These are phyloP conservation scores for Epichloe coenophiala DNA, from an alignment of 2,329 filamentous ascomycete genomes.

Conservation along the genomic window DNA sequence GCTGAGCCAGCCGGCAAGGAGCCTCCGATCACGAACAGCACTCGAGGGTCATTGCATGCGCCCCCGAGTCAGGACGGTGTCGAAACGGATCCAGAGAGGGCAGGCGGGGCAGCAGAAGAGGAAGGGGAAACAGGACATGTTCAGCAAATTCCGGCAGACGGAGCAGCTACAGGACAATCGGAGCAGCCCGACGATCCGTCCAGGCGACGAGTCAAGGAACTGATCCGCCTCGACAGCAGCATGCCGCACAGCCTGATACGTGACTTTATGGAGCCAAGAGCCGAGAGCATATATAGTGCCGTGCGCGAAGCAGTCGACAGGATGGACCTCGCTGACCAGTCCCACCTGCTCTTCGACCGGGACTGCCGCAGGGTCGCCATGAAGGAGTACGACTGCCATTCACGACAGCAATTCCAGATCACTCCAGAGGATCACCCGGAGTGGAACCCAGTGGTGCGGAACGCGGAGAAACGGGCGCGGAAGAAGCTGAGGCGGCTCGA, in stretches of 20 bases:
- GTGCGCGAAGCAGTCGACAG: conserved; percentile 1
- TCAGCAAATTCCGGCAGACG: neutral
- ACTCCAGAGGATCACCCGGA: neutral
- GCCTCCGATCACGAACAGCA: too few species aligned
- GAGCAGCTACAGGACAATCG: too few species aligned
- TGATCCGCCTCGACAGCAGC: neutral
- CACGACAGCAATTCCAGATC: neutral
- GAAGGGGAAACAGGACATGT: neutral
- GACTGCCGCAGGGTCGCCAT: neutral
- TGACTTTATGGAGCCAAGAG: conserved; percentile 2
- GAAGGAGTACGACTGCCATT: neutral
- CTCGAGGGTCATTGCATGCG: too few species aligned
- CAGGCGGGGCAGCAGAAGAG: neutral
- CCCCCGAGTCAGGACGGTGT: too few species aligned
- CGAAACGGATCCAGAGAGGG: neutral
- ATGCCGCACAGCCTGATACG: conserved; percentile 3
- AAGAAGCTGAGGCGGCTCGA: conserved; percentile 1
- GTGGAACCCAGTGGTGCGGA: conserved; percentile 1
- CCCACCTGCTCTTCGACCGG: neutral
- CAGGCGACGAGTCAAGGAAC: neutral
- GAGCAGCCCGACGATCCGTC: neutral
- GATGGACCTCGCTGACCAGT: neutral
- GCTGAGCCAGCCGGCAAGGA: neutral
- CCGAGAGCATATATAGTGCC: neutral
- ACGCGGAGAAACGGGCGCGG: neutral